Conservation (phyloP, 73 alveolate genomes). For the Paramecium sonneborni region DNA sequence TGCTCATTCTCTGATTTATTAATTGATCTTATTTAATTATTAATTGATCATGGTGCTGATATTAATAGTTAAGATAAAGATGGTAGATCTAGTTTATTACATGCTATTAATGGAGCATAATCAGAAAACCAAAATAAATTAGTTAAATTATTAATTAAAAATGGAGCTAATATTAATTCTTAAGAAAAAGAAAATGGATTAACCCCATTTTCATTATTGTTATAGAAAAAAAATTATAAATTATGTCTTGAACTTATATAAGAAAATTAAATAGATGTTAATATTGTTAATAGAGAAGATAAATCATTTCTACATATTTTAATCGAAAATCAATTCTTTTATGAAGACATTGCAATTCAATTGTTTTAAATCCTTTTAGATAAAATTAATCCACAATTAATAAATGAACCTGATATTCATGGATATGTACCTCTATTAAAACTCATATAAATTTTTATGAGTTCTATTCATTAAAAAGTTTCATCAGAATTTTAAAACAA, state of each 20-base stretch:
- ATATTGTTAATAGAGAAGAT: background rate
- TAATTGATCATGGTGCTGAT: constrained; percentile 77
- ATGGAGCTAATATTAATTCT: constrained; percentile 81
- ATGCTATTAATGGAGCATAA: background rate
- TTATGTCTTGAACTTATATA: background rate
- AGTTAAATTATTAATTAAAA: constrained; percentile 66
- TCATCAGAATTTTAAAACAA: background rate
- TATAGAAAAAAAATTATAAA: background rate
- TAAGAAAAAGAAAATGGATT: constrained; percentile 75
- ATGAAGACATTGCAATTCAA: background rate
- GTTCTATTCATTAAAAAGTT: background rate
- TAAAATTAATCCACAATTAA: background rate
- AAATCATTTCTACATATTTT: background rate
- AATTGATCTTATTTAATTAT: constrained; percentile 63
- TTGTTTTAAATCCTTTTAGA: background rate
- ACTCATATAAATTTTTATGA: background rate
- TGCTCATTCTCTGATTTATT: constrained; percentile 13
- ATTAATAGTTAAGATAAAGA: constrained; percentile 66
- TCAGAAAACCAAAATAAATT: constrained; percentile 55
- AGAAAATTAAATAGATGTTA: background rate
- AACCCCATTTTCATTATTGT: constrained; percentile 69
- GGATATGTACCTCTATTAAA: constrained; percentile 16
- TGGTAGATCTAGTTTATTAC: background rate
- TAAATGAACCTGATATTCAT: background rate
- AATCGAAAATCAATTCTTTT: background rate